A percentile compares a stretch with the other conserved stretches of the same genome.
Conservation (phyloP, 495 filamentous ascomycete species). For the Penicillium taxi region DNA sequence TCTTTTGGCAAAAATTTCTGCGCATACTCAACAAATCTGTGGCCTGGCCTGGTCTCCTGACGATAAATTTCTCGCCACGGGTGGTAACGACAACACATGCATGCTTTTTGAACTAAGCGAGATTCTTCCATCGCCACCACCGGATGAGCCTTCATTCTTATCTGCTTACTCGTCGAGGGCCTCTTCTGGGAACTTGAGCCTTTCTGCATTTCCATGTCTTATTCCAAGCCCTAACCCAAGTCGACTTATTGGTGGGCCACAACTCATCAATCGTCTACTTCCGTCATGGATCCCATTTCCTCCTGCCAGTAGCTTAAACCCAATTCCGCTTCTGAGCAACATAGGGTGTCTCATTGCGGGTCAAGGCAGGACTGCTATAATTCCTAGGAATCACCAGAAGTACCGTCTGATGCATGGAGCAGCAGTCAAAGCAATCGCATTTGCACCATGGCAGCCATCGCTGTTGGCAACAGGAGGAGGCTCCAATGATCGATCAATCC, state of each 20-base stretch:
- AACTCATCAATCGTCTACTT: conserved; percentile 20
- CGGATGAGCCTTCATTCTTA: conserved; percentile 1
- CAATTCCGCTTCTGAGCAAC: conserved; percentile 20
- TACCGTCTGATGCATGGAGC: conserved; percentile 73
- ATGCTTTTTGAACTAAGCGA: conserved; percentile 67
- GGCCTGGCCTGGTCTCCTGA: conserved; percentile 81
- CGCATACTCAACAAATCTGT: conserved; percentile 87
- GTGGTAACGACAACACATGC: conserved; percentile 87
- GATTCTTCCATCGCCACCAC: conserved; percentile 37
- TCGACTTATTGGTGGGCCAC: conserved; percentile 15
- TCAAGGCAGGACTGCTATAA: conserved; percentile 19
- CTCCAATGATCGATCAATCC: conserved; percentile 87
- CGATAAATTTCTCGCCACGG: conserved; percentile 71
- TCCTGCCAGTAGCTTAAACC: conserved; percentile 9
- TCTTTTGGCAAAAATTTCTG: conserved; percentile 63
- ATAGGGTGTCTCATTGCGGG: conserved; percentile 25
- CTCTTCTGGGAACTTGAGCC: conserved; percentile 8
- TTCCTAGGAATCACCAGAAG: conserved; percentile 51
- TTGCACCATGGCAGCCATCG: conserved; percentile 88
- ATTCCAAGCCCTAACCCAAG: conserved; percentile 9
- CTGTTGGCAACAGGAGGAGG: conserved; percentile 89
- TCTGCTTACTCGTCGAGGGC: conserved; percentile 2
- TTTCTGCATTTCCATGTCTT: conserved; percentile 17
- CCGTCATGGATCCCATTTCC: conserved; percentile 24
- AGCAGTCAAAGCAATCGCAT: conserved; percentile 94